Percentiles rank a stretch among this genome's conserved stretches.
These are phyloP conservation scores for Stylonectria norvegica DNA, from an alignment of 2,329 filamentous ascomycete species.

Conservation along the genomic window DNA sequence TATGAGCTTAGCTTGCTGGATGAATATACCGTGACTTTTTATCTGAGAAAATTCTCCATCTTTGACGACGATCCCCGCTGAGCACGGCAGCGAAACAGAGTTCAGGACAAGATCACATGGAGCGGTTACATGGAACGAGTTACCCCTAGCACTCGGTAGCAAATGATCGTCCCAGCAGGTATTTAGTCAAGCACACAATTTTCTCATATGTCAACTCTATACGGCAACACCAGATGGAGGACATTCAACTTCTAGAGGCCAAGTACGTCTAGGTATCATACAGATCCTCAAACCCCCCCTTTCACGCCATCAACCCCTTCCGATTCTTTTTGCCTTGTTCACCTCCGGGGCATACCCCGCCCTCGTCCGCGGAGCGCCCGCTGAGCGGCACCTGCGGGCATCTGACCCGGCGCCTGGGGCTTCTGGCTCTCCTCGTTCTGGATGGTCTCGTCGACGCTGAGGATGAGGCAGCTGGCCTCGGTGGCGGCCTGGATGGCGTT, in stretches of 20 bases:
- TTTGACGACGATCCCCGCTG: no score
- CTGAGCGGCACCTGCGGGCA: constrained; percentile 82
- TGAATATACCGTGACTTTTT: no score
- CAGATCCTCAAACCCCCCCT: constrained; percentile 30
- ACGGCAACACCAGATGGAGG: constrained; percentile 14
- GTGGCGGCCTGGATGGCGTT: constrained; percentile 96
- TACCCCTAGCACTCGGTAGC: no score
- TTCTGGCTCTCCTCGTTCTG: constrained; percentile 90
- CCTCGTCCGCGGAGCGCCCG: constrained; percentile 79
- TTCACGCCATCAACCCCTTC: constrained; percentile 14
- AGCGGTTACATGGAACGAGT: no score
- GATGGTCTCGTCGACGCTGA: constrained; percentile 97
- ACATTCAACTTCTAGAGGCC: constrained; percentile 24
- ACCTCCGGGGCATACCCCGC: constrained; percentile 85
- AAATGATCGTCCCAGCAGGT: no score
- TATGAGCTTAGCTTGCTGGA: no score
- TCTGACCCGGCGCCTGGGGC: constrained; percentile 73
- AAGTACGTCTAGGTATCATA: constrained; percentile 34
- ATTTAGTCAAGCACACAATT: no score
- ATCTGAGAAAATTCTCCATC: no score
- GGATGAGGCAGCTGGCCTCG: constrained; percentile 90
- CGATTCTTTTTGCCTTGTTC: constrained; percentile 29
- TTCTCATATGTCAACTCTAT: not conserved
- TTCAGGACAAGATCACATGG: no score
- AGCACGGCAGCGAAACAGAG: no score